phyloP scores from a whole-genome alignment of 2,329 filamentous ascomycete genomes.

The Pyrenophora graminea region DNA sequence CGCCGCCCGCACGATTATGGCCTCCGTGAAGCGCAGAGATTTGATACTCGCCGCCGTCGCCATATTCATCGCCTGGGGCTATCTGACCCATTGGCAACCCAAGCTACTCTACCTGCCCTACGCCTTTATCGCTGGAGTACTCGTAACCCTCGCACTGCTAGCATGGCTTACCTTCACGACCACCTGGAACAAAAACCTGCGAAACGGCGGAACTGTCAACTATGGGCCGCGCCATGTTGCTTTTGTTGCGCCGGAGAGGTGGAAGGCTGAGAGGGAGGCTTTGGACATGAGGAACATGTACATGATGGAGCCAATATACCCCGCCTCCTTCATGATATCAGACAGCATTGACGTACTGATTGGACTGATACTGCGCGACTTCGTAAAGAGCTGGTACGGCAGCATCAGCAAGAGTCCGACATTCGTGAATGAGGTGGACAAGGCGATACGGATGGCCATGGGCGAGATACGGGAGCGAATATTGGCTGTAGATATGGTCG shows the following conservation, averaged over 20 bases:
- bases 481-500: slow-evolving; percentile 78
- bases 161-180: slow-evolving; percentile 66
- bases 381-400: slow-evolving; percentile 85
- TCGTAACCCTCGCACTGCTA: slow-evolving; percentile 59
- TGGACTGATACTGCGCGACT: slow-evolving; percentile 76
- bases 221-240: slow-evolving; percentile 49
- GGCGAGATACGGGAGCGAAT: slow-evolving; percentile 72
- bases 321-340: slow-evolving; percentile 76
- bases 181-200: slow-evolving; percentile 50
- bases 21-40: slow-evolving; percentile 73
- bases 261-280: slow-evolving; percentile 71
- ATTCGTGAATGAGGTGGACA: slow-evolving; percentile 87
- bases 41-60: slow-evolving; percentile 68
- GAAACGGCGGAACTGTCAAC: slow-evolving; percentile 49
- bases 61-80: slow-evolving; percentile 85
- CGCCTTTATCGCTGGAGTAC: slow-evolving; percentile 73
- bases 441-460: slow-evolving; percentile 73
- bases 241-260: slow-evolving; percentile 67
- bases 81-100: slow-evolving; percentile 81
- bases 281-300: slow-evolving; percentile 70
- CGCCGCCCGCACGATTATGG: slow-evolving; percentile 60
- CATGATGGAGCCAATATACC: slow-evolving; percentile 68
- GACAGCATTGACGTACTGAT: slow-evolving; percentile 79
- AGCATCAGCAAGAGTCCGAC: slow-evolving; percentile 79
- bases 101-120: slow-evolving; percentile 82